A percentile compares a stretch with the other conserved stretches of the same genome.
These are phyloP conservation scores for Venturia carpophila DNA, from an alignment of 2,329 filamentous ascomycete species.

Conservation along the genomic window DNA sequence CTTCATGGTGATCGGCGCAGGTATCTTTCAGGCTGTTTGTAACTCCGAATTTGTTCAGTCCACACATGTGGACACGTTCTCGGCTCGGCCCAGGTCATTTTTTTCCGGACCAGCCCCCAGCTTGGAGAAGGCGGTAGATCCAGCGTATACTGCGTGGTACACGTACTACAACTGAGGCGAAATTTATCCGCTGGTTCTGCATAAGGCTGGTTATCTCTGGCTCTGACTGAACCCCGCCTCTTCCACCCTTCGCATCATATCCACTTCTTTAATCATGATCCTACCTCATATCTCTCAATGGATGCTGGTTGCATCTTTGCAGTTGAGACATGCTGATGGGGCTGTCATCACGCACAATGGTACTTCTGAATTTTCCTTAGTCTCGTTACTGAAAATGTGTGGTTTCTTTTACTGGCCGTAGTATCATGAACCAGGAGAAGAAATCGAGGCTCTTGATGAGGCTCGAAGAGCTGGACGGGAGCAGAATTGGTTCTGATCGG, in stretches of 20 bases:
- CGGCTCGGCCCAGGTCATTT: not conserved
- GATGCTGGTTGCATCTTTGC: not conserved
- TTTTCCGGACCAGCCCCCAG: too few species aligned
- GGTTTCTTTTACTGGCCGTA: not conserved
- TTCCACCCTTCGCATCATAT: too few species aligned
- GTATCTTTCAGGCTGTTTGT: not conserved
- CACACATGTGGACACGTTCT: not conserved
- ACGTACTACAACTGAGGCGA: too few species aligned
- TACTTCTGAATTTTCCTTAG: not conserved
- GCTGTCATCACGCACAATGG: not conserved
- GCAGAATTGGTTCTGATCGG: not conserved
- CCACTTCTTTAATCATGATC: too few species aligned
- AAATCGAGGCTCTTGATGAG: not conserved
- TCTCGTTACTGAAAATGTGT: not conserved
- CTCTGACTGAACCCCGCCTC: too few species aligned
- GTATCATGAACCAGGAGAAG: too few species aligned
- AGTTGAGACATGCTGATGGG: not conserved
- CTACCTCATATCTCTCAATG: not conserved
- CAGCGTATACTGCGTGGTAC: too few species aligned
- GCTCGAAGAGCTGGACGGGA: not conserved
- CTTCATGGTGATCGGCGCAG: not conserved
- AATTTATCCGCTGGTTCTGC: too few species aligned
- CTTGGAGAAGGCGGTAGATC: too few species aligned
- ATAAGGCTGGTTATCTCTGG: too few species aligned
- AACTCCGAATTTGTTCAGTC: not conserved